Evolutionary conservation across 2,329 filamentous ascomycete species (phyloP), one percentile per base, ranked within the genome.

Genomic region (Drechslerella coelobrocha): DNA sequence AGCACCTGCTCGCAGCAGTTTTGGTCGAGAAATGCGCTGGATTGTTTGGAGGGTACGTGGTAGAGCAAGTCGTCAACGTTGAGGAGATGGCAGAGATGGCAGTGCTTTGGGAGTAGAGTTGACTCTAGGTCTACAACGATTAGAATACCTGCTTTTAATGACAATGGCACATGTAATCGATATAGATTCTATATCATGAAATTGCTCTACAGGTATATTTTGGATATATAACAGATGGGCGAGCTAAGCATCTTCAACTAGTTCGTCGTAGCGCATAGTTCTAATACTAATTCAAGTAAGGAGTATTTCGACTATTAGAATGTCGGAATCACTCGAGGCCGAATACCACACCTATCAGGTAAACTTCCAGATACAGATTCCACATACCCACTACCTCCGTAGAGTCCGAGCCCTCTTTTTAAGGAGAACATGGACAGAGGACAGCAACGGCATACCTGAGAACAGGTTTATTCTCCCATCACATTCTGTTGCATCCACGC

Each of bases 1-100:
- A 97, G 80, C 93, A 99, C 79, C 79, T 97, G 3, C 83, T 97
- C 14, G 93, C 93, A 0, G 95, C 90, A 78, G 79, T 93, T 41
- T 78, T 97, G 61, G 88, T 83, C 4, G 88, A 91, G 77, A 81
- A 83, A 50, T 92, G 90, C 81, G 77, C 77, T 0, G 78, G 73
- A 2, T 78, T 87, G 26, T 83, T 94, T 74, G 83, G 82, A 2
- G 75, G 76, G 0, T 85, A 84, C 74, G 82, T 89, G 14, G 82
- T 84, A 63, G 82, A 84, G 74, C 82, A 81, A 75, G 76, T 77
- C 41, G 83, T 89, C 14, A 81, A 82, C 23, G 82, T 81, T 68
- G 87, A 88, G 73, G 90, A 93, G 78, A 82, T 90, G 78, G 91
- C 88, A 12, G 92, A 89, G 12, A 85, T 91, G 80, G 84, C 82